A percentile compares a stretch with the other conserved stretches of the same genome.
Conservation (phyloP, 345 rosid genomes). For the Theobroma cacao region DNA sequence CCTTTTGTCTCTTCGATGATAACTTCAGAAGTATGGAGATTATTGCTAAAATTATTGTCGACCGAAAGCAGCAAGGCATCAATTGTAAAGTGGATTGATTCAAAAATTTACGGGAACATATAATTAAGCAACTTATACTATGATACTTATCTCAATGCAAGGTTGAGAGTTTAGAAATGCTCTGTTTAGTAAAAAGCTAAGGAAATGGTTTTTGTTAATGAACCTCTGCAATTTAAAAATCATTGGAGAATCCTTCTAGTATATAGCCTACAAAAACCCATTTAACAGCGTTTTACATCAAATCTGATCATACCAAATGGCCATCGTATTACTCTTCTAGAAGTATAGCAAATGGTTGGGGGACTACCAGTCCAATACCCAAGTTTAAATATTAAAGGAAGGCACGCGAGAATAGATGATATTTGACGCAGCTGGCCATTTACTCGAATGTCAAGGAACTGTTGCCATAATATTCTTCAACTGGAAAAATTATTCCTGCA, state of each 20-base stretch:
- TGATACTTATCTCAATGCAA: background rate
- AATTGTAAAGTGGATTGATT: background rate
- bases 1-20: background rate
- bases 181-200: too few relatives aligned
- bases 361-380: too few relatives aligned
- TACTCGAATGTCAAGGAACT: background rate
- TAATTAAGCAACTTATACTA: background rate
- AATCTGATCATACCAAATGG: background rate
- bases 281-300: background rate
- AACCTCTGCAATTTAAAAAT: too few relatives aligned
- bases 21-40: background rate
- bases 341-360: too few relatives aligned
- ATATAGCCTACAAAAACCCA: background rate
- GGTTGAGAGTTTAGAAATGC: too few relatives aligned
- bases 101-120: background rate
- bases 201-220: background rate
- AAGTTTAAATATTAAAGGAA: too few relatives aligned
- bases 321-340: background rate
- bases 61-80: background rate
- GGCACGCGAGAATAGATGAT: constrained; percentile 7
- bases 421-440: background rate
- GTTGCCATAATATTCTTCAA: background rate
- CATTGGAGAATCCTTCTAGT: background rate
- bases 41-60: background rate
- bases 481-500: background rate